Evolutionary conservation across 192 early-diverging fungal species (phyloP).

Genomic region (Coemansia sp.): DNA sequence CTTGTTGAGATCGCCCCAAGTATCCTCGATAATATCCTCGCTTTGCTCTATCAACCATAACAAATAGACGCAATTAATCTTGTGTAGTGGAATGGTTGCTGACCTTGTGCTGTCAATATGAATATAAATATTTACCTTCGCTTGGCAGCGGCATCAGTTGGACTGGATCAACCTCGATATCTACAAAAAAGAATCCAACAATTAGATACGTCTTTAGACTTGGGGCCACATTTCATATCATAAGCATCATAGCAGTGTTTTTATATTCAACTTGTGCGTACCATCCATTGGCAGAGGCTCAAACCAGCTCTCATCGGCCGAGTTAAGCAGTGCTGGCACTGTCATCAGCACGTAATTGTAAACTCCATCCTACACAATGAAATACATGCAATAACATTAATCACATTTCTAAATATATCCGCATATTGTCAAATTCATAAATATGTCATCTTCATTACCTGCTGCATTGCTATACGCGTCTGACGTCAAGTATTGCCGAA

Average conservation of each 20-base stretch:
- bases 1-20: constrained; percentile 28
- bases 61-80: neutral
- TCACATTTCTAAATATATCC: neutral
- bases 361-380: constrained; percentile 23
- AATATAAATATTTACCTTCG: constrained; percentile 21
- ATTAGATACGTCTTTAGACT: neutral
- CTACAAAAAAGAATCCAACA: constrained; percentile 8
- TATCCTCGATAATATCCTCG: constrained; percentile 29
- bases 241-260: neutral
- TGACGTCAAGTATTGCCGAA: no score
- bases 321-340: constrained; percentile 25
- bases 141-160: constrained; percentile 46
- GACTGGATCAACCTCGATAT: constrained; percentile 39
- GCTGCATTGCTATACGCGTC: neutral
- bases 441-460: neutral
- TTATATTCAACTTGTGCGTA: neutral
- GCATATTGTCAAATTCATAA: neutral
- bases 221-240: neutral
- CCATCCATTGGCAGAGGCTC: constrained; percentile 34
- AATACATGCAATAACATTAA: neutral
- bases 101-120: neutral
- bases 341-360: constrained; percentile 46
- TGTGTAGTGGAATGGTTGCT: neutral
- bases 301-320: constrained; percentile 36
- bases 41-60: constrained; percentile 11